Evolutionary conservation across 257 asterid genomes (phyloP), one percentile per base, ranked within the genome.

Genomic region (Cinchona pubescens): DNA sequence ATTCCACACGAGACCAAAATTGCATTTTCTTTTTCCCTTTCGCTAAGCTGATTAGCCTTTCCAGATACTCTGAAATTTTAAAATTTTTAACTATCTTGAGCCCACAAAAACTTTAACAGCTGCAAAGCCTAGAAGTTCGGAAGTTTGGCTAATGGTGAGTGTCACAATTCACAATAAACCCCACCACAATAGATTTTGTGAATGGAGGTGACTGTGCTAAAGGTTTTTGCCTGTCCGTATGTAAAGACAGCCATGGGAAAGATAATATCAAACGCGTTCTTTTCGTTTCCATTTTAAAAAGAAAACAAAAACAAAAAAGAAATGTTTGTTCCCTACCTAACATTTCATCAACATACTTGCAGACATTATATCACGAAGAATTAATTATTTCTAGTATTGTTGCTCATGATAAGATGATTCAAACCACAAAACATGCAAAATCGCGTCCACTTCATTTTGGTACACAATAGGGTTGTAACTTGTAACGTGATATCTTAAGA

Each of bases 101-200:
- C 37, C 67, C 67, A 67, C 71, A 4, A n/a, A 12, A 42, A 32
- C 71, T 67, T 67, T 67, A 40, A 67, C 71, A 67, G 71, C 71
- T 67, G 71, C 71, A 67, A 67, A 67, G 71, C 71, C 71, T 67
- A 67, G 42, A 67, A 67, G 71, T 25, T 67, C 71, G 71, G 71
- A 67, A 42, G 71, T 67, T 67, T 42, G 71, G 71, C 30, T 42
- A 67, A 42, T 40, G 71, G 55, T 23, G 55, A 42, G 35, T 67
- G 71, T 42, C 71, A 42, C 35, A 8, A 0, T 40, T 42, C 71
- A 42, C 35, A 8, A 0, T 40, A 5, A 67, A 42, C 71, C 71
- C 55, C 71, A 67, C 71, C 71, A 67, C 55, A 30, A 32, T 1
- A 63, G n/a, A 14, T 40, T n/a, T 58, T 58, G 55, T 23, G 55